Base-by-base conservation (phyloP, 108 stramenopile genomes). In the Pseudonitzschia multistriata region DNA sequence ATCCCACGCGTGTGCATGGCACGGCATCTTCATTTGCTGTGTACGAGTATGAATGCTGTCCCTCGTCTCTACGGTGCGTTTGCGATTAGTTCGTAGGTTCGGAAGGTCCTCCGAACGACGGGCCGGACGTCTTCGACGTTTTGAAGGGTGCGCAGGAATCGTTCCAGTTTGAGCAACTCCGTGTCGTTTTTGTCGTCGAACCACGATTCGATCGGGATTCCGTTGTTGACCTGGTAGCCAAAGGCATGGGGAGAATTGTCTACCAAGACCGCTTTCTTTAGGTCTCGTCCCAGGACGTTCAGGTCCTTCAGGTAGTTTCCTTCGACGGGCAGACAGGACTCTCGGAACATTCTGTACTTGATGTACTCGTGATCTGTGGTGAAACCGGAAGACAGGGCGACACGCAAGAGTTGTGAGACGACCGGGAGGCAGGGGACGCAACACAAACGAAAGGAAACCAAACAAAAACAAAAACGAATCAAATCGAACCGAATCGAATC, bases 151-250 rank as follows among this genome's bases (percentile, higher is more conserved):
- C 85, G 35, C 56, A 98, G 78, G 71, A 99, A 96, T 22, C 81
- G 72, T 56, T 93, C 88, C 35, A 99, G 83, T 64, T 97, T 96
- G 21, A 88, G 54, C 68, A 99, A 78, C 66, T 97, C 97, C 29
- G 74, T 87, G 68, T 99, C 98, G 29, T 80, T 70, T 6, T 74
- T 85, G 84, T 97, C 96, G 65, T 99, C 98, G 81, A 96, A 98
- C 97, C 97, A 99, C 35, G 86, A 88, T 83, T 97, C 96, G 73
- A 98, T 98, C 54, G 97, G 97, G 27, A 99, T 95, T 49, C 97
- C 98, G 83, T 99, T 99, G 77, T 96, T 93, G 8, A 90, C 80
- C 57, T 97, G 97, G 77, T 92, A 96, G 14, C 89, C 88, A 79
- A 94, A 97, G 42, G 93, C 92, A 80, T 93, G 95, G 6, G 97